Base-by-base conservation (phyloP, 139 green algal species). In the Tetraselmis chui region DNA sequence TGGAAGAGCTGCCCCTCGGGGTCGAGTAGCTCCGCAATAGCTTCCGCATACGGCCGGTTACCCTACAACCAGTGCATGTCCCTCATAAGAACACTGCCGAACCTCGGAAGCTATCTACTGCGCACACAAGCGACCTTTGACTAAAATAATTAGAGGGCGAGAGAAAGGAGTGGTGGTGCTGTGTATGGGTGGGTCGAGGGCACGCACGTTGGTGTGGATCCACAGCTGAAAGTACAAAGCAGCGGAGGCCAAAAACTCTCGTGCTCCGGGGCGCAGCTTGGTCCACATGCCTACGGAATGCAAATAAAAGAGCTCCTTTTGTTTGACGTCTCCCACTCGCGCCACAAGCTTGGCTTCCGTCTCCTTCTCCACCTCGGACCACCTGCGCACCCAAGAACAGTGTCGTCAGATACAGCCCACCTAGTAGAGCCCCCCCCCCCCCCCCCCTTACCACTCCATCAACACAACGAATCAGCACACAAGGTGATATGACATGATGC, bases 141-240 rank as follows among this genome's bases (percentile, higher is more conserved):
- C n/a, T n/a, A n/a, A n/a, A n/a, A n/a, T n/a, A n/a, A n/a, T n/a
- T n/a, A n/a, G n/a, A n/a, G n/a, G n/a, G 45, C 5, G 11, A 67
- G 45, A 25, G 45, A 18, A 67, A 67, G 45, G 45, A 18, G 45
- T 67, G 45, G 45, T 5, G 45, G 45, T 25, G 45, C 11, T 5
- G 45, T 18, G 45, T 5, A 25, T 67, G 5, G 45, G 45, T 5
- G 45, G 45, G 45, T 5, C 11, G 45, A 18, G 45, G 45, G 45
- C 11, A 18, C 11, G 45, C 45, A 67, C 45, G 45, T 98, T 98
- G 22, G 96, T 99, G 95, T 98, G 98, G 59, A 99, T 94, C 45
- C 45, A 67, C 45, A 67, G 45, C 45, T 67, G 45, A 82, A 91
- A 98, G 29, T 91, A 75, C 76, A 80, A 67, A 1, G 31, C 27